Evolutionary conservation across 2,329 filamentous ascomycete species (phyloP).

Genomic region (Xylariaceae sp.): DNA sequence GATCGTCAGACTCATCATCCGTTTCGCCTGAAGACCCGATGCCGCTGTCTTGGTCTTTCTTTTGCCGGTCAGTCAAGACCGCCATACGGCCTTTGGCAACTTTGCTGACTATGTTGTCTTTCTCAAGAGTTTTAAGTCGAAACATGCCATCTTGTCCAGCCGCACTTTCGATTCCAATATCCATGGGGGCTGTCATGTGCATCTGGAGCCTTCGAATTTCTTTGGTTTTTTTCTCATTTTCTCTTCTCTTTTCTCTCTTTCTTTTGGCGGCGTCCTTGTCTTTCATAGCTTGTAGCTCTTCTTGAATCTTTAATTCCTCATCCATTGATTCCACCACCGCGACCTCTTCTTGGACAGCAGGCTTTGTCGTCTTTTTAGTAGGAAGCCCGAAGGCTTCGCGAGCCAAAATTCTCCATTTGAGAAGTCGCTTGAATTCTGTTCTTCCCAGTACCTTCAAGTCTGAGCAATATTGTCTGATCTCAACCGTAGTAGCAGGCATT

Average conservation of each 20-base stretch:
- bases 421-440: slow-evolving; percentile 89
- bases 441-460: slow-evolving; percentile 91
- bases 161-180: slow-evolving; percentile 91
- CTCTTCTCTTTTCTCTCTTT: slow-evolving; percentile 82
- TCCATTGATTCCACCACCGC: slow-evolving; percentile 90
- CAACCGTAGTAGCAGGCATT: slow-evolving; percentile 83
- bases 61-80: slow-evolving; percentile 63
- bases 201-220: slow-evolving; percentile 97
- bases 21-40: slow-evolving; percentile 60
- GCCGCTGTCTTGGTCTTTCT: slow-evolving; percentile 67
- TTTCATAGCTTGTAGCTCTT: slow-evolving; percentile 82
- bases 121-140: slow-evolving; percentile 80
- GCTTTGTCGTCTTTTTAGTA: slow-evolving; percentile 69
- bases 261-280: slow-evolving; percentile 79
- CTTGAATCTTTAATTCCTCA: slow-evolving; percentile 88
- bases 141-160: slow-evolving; percentile 86
- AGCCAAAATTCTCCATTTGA: slow-evolving; percentile 89
- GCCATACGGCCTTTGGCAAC: slow-evolving; percentile 83
- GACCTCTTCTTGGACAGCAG: slow-evolving; percentile 67
- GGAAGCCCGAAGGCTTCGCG: slow-evolving; percentile 90
- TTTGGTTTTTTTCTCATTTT: slow-evolving; percentile 93
- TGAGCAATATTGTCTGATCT: slow-evolving; percentile 78
- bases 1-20: slow-evolving; percentile 73
- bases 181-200: slow-evolving; percentile 94
- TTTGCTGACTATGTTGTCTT: slow-evolving; percentile 71